Percentiles rank a stretch among this genome's conserved stretches.
Evolutionary conservation across 2,329 filamentous ascomycete species (phyloP).

Genomic region (Beauveria scarabaeidicola): DNA sequence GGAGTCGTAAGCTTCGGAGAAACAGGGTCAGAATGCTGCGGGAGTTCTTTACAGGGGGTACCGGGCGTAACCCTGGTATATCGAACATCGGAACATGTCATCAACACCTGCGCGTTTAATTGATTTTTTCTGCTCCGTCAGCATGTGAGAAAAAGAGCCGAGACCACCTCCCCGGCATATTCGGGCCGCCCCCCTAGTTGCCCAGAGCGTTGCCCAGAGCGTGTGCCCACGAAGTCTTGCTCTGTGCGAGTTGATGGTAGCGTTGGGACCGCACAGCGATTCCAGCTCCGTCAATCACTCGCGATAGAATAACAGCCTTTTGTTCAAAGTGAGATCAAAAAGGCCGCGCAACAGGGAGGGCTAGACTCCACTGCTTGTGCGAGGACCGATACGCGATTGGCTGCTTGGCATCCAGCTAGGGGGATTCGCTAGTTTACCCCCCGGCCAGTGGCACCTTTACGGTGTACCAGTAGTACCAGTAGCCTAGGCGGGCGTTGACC

Average conservation of each 20-base stretch:
- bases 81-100: background rate
- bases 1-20: background rate
- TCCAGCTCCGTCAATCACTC: background rate
- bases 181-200: too few species aligned
- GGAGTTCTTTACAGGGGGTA: background rate
- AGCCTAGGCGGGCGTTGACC: background rate
- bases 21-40: too few species aligned
- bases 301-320: too few species aligned
- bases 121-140: background rate
- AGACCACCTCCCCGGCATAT: background rate
- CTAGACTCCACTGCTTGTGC: background rate
- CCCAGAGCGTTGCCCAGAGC: too few species aligned
- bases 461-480: background rate
- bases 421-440: background rate
- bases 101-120: background rate
- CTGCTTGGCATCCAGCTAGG: background rate
- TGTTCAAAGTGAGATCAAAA: background rate
- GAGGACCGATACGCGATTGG: background rate
- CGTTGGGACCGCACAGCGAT: background rate
- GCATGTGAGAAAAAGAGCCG: slow-evolving; percentile 3
- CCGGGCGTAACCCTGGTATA: background rate
- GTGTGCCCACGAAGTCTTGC: too few species aligned
- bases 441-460: background rate
- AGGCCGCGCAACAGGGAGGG: background rate
- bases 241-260: background rate